Evolutionary conservation across 352 stramenopile species (phyloP).

Genomic region (Phytophthora pluvialis): DNA sequence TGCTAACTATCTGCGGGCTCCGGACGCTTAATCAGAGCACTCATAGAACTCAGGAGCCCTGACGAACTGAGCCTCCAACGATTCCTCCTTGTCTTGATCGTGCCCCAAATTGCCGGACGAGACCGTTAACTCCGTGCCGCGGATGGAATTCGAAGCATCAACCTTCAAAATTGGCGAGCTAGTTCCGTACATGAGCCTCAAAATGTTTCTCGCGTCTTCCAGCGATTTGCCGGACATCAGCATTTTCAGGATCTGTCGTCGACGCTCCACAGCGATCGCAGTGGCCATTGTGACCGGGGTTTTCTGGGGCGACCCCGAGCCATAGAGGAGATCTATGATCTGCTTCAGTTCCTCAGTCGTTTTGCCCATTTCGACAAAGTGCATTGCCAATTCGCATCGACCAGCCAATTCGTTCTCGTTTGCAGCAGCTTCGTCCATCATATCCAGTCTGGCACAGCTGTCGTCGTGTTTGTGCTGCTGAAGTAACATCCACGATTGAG

Average conservation of each 20-base stretch:
- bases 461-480: neutral
- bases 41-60: too few species aligned
- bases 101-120: neutral
- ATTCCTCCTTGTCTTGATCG: neutral
- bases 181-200: constrained; percentile 3
- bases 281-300: neutral
- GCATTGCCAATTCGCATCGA: constrained; percentile 13
- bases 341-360: constrained; percentile 1
- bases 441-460: neutral
- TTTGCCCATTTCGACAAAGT: neutral
- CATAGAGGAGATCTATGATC: constrained; percentile 9
- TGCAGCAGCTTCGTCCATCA: neutral
- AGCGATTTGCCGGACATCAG: constrained; percentile 1
- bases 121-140: neutral
- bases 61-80: too few species aligned
- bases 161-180: neutral
- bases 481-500: constrained; percentile 5
- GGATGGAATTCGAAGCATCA: neutral
- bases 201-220: neutral
- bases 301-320: neutral
- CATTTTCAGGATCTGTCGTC: constrained; percentile 11
- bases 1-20: too few species aligned
- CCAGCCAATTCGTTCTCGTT: constrained; percentile 8
- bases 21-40: too few species aligned
- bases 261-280: constrained; percentile 6